Base-by-base conservation (phyloP, 305 asterid species). In the Stenogyne calaminthoides region DNA sequence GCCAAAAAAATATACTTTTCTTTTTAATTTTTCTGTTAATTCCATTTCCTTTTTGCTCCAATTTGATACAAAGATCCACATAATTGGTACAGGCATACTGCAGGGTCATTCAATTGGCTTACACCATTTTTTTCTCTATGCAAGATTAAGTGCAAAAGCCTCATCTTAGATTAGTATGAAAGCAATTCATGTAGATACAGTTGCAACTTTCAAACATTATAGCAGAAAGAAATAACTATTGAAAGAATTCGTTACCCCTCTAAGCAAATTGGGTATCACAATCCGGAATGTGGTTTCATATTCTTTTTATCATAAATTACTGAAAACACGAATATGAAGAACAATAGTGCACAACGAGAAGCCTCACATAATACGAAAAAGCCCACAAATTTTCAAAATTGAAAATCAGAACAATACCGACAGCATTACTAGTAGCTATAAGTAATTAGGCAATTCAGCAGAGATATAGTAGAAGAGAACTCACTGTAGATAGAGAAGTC, bases 401-500 rank as follows among this genome's bases (percentile, higher is more conserved):
- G 18, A 34, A 12, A 73, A 62, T 25, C 29, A 32, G 32, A 32
- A 46, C 14, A 64, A 27, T 20, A 63, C 6, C 6, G 9, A 47
- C 37, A 32, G 7, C 20, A 9, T 7, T 32, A 55, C 9, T 12
- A 14, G 15, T n/a, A 36, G 54, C 25, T 11, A 55, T 5, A 19
- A 10, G 39, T 56, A 25, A 22, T 12, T 66, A 57, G 27, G 39
- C 36, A 72, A 2, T 7, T 20, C 42, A 7, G 20, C 47, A 19
- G 2, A 11, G 8, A 7, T 40, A 5, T 7, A 44, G 52, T 68
- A 18, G 29, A 62, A 34, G 63, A 57, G 60, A 69, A 78, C 87
- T 80, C 78, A 83, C 84, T 1, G 72, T 29, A 40, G 2, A 20
- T 6, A 64, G 39, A 27, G 68, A 64, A 20, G 66, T 42, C 73